Evolutionary conservation across 2,329 filamentous ascomycete species (phyloP).

Genomic region (Ceratocystis albifundus): DNA sequence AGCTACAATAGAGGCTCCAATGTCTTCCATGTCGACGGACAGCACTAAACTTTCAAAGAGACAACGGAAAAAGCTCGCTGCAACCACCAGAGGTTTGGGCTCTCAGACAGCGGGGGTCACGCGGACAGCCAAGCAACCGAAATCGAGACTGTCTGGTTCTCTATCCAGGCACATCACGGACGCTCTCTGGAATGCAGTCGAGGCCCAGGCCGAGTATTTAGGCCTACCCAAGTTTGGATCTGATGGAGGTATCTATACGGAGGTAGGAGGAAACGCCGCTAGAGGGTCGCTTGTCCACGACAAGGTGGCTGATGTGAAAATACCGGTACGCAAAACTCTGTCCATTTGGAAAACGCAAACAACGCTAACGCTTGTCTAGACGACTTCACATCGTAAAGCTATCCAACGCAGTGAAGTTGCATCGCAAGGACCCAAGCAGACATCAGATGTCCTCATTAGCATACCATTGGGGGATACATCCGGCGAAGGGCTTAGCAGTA

Average conservation of each 20-base stretch:
- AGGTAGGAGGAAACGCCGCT: too few relatives aligned
- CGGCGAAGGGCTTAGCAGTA: not conserved
- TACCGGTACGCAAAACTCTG: not conserved
- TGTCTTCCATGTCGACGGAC: not conserved
- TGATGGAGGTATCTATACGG: not conserved
- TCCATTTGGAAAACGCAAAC: not conserved
- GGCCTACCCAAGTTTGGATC: not conserved
- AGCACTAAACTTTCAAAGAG: not conserved
- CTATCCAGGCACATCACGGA: not conserved
- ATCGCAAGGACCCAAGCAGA: not conserved
- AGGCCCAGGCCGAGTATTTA: not conserved
- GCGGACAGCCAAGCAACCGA: not conserved
- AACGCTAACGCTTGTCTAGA: too few relatives aligned
- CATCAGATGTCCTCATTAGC: conserved; percentile 4
- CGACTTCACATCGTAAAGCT: not conserved
- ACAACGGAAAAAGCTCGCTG: not conserved
- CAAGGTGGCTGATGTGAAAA: not conserved
- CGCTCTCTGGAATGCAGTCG: not conserved
- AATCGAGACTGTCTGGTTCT: not conserved
- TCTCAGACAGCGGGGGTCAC: not conserved
- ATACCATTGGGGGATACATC: conserved; percentile 12
- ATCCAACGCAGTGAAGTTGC: not conserved
- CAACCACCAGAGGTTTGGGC: not conserved
- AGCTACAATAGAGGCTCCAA: not conserved
- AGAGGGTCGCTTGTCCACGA: not conserved